Evolutionary conservation across 1,284 basidiomycete genomes (phyloP), one percentile per base, ranked within the genome.

Genomic region (Fistulinella staudtii): DNA sequence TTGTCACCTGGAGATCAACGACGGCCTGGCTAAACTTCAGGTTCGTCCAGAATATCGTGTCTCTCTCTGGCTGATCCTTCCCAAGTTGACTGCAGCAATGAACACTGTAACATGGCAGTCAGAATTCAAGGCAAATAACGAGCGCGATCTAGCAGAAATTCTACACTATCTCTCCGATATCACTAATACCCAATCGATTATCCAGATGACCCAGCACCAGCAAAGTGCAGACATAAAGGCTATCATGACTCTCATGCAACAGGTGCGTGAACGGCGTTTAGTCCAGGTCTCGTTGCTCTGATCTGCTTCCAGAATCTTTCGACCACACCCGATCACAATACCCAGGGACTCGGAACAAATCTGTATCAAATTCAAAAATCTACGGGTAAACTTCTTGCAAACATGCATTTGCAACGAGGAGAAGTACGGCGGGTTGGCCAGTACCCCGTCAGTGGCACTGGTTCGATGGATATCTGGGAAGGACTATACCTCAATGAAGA

Each of bases 381-480:
- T 15, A 69, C 71, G 8, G 65, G 68, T 1, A 64, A 68, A 40
- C 63, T 80, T 15, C 66, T 78, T 38, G 75, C 75, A 0, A 66
- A 75, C 24, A 65, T 74, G 45, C 62, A 78, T 46, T 66, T 80
- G 18, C 65, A 67, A 40, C 66, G 67, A 9, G 76, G 75, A 4
- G 78, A 80, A 55, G 76, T 78, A 13, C 60, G 60, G n/a, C 65
- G 73, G 46, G 58, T 74, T 17, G 70, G 74, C 15, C 60, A 68
- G 21, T 70, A 70, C 41, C 74, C 78, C 7, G 69, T 77, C 35
- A 70, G 68, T 36, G 75, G 75, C 25, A 75, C 71, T 14, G 68
- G 70, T 17, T 65, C 71, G 2, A 73, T 76, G 67, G 72, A 78
- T 51, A 70, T 77, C 39, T 71, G 75, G 65, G 68, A 80, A 55